A percentile compares a stretch with the other conserved stretches of the same genome.
Evolutionary conservation across 768 basidiomycete species (phyloP).

Genomic region (Lactifluus subvellereus): DNA sequence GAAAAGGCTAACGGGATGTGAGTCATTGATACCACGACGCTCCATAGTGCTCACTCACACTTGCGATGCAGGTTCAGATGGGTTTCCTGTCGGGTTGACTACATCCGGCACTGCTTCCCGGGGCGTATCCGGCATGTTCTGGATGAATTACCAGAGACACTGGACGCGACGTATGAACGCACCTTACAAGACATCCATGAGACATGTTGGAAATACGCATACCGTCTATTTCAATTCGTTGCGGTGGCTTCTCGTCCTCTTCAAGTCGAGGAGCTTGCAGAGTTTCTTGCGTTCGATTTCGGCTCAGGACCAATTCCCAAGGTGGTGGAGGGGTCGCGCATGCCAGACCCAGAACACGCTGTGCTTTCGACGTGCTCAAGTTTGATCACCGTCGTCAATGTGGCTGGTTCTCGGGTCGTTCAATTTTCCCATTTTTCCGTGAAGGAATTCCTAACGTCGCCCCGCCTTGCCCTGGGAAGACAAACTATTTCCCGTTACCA

Average conservation of each 20-base stretch:
- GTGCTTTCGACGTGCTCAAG: not conserved
- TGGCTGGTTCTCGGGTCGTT: not conserved
- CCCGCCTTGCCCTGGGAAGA: not conserved
- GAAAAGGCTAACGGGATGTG: conserved; percentile 4
- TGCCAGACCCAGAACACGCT: not conserved
- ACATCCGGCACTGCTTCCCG: not conserved
- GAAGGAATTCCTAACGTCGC: conserved; percentile 10
- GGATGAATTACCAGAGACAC: not conserved
- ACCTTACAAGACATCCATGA: not conserved
- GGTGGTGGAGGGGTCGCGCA: not conserved
- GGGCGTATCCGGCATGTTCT: not conserved
- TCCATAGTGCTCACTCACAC: not conserved
- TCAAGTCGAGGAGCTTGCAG: conserved; percentile 2
- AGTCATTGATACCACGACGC: not conserved
- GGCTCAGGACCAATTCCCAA: not conserved
- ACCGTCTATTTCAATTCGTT: conserved; percentile 4
- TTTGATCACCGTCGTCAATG: not conserved
- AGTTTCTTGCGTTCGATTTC: conserved; percentile 1
- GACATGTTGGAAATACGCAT: not conserved
- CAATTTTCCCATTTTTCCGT: conserved; percentile 16
- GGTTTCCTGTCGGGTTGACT: not conserved
- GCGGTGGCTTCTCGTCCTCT: not conserved
- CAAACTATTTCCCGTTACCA: not conserved
- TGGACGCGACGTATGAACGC: conserved; percentile 1
- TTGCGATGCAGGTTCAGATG: conserved; percentile 1